Conservation (phyloP, 2,329 filamentous ascomycete species). For the Clarireedia homoeocarpa region DNA sequence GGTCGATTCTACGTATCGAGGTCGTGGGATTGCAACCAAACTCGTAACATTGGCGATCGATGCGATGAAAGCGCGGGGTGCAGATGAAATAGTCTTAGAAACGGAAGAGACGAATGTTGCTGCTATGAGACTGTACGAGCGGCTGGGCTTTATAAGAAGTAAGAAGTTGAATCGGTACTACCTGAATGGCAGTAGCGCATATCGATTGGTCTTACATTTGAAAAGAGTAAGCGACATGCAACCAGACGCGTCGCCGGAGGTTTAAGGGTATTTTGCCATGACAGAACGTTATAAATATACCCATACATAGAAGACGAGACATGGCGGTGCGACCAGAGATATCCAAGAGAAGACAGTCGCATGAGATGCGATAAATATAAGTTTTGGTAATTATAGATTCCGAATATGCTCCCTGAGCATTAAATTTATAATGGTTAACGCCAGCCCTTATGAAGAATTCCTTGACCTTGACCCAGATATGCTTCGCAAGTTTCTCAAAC, state of each 20-base stretch:
- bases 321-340: not conserved
- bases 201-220: conserved; percentile 65
- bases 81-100: conserved; percentile 92
- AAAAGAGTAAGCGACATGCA: conserved; percentile 26
- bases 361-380: not conserved
- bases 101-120: conserved; percentile 89
- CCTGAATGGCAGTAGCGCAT: conserved; percentile 91
- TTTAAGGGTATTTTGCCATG: not conserved
- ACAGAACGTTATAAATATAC: no score
- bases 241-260: conserved; percentile 1
- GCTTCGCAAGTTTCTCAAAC: not conserved
- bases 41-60: conserved; percentile 88
- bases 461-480: not conserved
- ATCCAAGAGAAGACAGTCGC: not conserved
- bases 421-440: not conserved
- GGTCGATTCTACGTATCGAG: conserved; percentile 72
- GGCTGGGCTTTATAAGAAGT: conserved; percentile 82
- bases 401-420: not conserved
- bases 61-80: conserved; percentile 74
- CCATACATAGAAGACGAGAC: not conserved
- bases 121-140: conserved; percentile 87
- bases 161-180: conserved; percentile 95
- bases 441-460: not conserved
- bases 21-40: conserved; percentile 78
- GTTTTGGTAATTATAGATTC: not conserved